phyloP scores from a whole-genome alignment of 495 filamentous ascomycete genomes.

The Lasiosphaeria miniovina region DNA sequence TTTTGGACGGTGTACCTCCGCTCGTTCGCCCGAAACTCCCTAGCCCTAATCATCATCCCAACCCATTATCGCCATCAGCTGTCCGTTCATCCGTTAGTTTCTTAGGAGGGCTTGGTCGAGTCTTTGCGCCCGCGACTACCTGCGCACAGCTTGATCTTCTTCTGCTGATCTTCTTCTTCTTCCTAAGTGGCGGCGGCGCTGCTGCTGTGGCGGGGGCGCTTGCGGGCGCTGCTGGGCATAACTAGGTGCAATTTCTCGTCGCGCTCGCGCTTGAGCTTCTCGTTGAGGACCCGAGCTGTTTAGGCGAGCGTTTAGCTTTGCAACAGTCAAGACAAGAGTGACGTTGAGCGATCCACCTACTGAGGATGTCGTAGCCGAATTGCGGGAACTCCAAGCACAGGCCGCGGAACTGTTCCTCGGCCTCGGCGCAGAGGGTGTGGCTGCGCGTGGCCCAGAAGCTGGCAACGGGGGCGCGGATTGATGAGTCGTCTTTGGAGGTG shows the following conservation, averaged over 20 bases:
- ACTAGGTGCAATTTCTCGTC: constrained; percentile 52
- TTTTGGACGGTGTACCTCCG: too few species aligned
- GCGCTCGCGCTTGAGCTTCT: constrained; percentile 56
- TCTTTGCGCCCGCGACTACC: too few species aligned
- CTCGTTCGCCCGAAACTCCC: too few species aligned
- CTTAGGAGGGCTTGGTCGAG: too few species aligned
- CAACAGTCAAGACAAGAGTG: not conserved
- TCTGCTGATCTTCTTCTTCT: not conserved
- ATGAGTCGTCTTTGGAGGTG: constrained; percentile 63
- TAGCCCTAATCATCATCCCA: too few species aligned
- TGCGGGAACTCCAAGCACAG: constrained; percentile 88
- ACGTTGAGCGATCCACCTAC: constrained; percentile 34
- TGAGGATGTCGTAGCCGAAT: constrained; percentile 88
- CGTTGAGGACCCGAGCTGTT: constrained; percentile 55
- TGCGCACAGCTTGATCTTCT: not conserved
- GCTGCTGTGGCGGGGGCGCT: constrained; percentile 49
- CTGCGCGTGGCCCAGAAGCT: constrained; percentile 83
- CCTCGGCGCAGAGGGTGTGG: constrained; percentile 77
- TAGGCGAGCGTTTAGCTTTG: constrained; percentile 8
- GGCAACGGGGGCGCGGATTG: constrained; percentile 80
- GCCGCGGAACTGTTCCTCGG: constrained; percentile 72
- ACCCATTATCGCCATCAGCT: too few species aligned
- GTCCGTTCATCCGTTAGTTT: too few species aligned
- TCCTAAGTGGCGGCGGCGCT: constrained; percentile 12
- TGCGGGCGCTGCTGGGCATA: constrained; percentile 42